phyloP scores from a whole-genome alignment of 2,329 filamentous ascomycete genomes.

The Talaromyces islandicus region DNA sequence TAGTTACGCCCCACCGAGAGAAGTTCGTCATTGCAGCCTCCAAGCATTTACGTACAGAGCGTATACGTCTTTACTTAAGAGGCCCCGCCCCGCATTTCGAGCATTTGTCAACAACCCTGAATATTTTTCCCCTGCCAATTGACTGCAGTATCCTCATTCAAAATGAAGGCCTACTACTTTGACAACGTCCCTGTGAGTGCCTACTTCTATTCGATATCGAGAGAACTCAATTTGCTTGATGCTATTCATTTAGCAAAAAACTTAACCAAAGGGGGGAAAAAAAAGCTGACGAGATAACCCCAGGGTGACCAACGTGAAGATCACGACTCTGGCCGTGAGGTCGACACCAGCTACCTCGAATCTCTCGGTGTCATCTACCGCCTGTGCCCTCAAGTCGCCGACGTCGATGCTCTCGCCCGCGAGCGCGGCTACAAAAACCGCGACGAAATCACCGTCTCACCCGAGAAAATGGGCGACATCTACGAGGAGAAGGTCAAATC shows the following conservation, averaged over 20 bases:
- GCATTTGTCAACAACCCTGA: background rate
- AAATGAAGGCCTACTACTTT: conserved; percentile 67
- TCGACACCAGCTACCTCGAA: conserved; percentile 60
- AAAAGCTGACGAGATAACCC: background rate
- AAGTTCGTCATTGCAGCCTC: background rate
- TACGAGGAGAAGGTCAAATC: conserved; percentile 92
- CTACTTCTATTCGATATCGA: background rate
- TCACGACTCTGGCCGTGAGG: conserved; percentile 74
- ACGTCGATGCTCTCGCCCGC: conserved; percentile 67
- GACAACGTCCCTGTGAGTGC: conserved; percentile 56
- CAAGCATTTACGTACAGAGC: background rate
- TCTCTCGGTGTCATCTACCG: conserved; percentile 77
- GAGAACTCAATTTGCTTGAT: background rate
- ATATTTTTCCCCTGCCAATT: background rate
- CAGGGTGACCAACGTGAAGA: conserved; percentile 90
- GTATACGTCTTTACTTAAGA: background rate
- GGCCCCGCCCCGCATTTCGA: background rate
- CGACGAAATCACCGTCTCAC: conserved; percentile 86
- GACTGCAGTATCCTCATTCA: conserved; percentile 17
- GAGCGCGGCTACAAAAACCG: conserved; percentile 86
- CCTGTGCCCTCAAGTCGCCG: conserved; percentile 56
- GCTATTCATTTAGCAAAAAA: background rate
- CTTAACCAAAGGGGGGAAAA: background rate
- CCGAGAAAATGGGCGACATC: conserved; percentile 71
- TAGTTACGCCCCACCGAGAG: background rate